Conservation (phyloP, 179 eudicot genomes). For the Heliamphora ciliata region DNA sequence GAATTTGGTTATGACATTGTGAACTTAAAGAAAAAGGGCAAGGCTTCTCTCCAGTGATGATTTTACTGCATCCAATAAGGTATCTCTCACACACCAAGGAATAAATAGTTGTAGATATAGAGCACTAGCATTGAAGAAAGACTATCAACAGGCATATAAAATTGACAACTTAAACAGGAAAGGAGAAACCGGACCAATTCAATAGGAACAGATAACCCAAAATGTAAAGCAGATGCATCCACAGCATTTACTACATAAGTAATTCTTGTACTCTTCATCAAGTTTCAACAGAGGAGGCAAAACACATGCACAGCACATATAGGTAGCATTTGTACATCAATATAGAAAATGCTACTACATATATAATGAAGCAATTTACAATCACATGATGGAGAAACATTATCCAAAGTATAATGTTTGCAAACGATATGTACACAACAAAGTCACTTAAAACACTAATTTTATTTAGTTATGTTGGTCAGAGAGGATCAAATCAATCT, state of each 20-base stretch:
- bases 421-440: constrained; percentile 1
- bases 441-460: neutral
- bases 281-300: constrained; percentile 8
- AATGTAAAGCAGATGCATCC: neutral
- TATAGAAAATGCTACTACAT: neutral
- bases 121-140: neutral
- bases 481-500: constrained; percentile 3
- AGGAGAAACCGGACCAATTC: neutral
- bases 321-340: neutral
- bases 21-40: neutral
- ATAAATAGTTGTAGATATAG: neutral
- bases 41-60: neutral
- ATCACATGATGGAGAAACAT: constrained; percentile 10
- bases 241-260: neutral
- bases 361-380: constrained; percentile 14
- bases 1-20: neutral
- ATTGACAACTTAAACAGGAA: neutral
- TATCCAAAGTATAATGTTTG: constrained; percentile 11
- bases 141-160: neutral
- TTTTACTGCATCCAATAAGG: neutral
- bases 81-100: too few relatives aligned
- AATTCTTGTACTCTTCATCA: neutral
- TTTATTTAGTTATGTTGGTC: constrained; percentile 1
- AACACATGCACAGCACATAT: neutral
- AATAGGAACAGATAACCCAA: neutral